A percentile compares a stretch with the other conserved stretches of the same genome.
phyloP scores from a whole-genome alignment of 768 basidiomycete species.

The Baorangia bicolor region DNA sequence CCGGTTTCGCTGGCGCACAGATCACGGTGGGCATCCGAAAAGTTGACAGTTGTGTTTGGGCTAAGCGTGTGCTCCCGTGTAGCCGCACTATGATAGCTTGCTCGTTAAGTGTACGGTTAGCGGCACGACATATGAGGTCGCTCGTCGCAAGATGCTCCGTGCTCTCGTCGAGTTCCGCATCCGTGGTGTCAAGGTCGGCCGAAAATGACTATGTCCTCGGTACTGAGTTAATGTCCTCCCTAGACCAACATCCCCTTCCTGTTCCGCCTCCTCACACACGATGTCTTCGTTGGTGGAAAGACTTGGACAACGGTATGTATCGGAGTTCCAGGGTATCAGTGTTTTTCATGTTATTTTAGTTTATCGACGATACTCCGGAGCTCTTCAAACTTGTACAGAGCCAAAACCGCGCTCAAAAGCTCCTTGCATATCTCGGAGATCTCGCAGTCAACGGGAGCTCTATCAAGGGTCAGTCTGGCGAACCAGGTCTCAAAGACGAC shows the following conservation, averaged over 20 bases:
- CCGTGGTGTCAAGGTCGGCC: slow-evolving; percentile 86
- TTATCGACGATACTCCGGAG: slow-evolving; percentile 99
- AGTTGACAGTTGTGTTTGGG: background rate
- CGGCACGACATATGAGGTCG: slow-evolving; percentile 98
- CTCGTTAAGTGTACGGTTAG: slow-evolving; percentile 95
- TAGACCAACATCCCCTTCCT: slow-evolving; percentile 99
- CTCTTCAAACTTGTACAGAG: slow-evolving; percentile 97
- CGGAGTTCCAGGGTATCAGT: background rate
- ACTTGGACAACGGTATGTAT: slow-evolving; percentile 90
- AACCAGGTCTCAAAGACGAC: slow-evolving; percentile 91
- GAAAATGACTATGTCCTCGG: background rate
- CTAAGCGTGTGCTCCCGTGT: slow-evolving; percentile 1
- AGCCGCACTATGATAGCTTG: slow-evolving; percentile 98
- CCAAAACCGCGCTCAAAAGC: slow-evolving; percentile 97
- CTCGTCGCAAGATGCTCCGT: slow-evolving; percentile 97
- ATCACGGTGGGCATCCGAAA: slow-evolving; percentile 71
- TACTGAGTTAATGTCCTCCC: background rate
- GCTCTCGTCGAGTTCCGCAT: slow-evolving; percentile 99
- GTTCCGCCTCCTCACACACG: slow-evolving; percentile 95
- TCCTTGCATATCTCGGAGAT: slow-evolving; percentile 95
- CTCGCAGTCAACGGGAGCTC: slow-evolving; percentile 97
- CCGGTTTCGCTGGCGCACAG: slow-evolving; percentile 98
- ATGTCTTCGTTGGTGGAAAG: slow-evolving; percentile 92
- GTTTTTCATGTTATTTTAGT: slow-evolving; percentile 45
- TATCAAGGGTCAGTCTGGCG: slow-evolving; percentile 94